Evolutionary conservation across 192 early-diverging fungal species (phyloP), one percentile per base, ranked within the genome.

Genomic region (Rhizophagus sp.): DNA sequence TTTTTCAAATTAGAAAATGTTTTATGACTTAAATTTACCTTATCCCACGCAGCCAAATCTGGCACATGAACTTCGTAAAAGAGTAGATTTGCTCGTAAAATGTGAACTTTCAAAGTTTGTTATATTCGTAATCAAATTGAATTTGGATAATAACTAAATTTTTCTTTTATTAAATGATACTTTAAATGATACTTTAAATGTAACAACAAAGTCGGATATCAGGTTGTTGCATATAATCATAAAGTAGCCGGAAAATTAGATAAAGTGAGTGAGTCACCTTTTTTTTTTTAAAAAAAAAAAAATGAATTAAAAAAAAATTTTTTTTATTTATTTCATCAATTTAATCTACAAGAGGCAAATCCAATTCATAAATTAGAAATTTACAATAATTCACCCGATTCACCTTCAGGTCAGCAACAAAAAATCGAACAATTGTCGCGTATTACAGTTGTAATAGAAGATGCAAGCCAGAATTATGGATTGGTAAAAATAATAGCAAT

Each of bases 1-100:
- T 36, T 36, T 36, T 36, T 36, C 4, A 36, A 36, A 36, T 2
- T 36, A 71, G 7, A 80, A 63, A 66, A 90, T 90, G 89, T 88
- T 90, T 73, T 89, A 87, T 44, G 89, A 90, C 79, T 85, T 90
- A 62, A 90, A 90, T 78, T 72, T 90, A 33, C 85, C 87, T 11
- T 87, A 87, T 75, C 81, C 84, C 17, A 71, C 82, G 8, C 34
- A 75, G 6, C 47, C 72, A 3, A 77, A 80, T 67, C 39, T 78
- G 34, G 70, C 73, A 41, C 76, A 75, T 73, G 84, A 87, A 47
- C 79, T 85, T 27, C 82, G 84, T 74, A 87, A 84, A 70, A 84
- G 82, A 36, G 67, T 89, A 17, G 85, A 82, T 27, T 79, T 86
- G 10, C 84, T 90, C 34, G 77, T 81, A 41, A 84, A 88, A 63